Percentiles rank a stretch among this genome's conserved stretches.
These are phyloP conservation scores for Phaseolus coccineus DNA, from an alignment of 331 rosid species.

Conservation along the genomic window DNA sequence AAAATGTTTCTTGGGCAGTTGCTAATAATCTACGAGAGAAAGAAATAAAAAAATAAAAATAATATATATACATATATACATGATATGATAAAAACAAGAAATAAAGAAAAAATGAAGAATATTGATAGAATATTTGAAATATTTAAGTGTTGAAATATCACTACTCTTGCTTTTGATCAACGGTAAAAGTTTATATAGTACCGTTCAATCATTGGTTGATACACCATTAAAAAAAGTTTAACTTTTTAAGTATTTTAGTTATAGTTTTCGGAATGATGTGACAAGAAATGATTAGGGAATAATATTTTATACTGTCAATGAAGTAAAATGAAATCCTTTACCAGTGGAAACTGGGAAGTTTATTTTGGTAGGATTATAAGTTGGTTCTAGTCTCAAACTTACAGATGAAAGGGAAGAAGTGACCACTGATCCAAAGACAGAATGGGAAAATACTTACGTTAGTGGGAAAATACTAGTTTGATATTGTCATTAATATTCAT, in stretches of 20 bases:
- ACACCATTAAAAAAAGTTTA: not conserved
- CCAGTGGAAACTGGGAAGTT: not conserved
- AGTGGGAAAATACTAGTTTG: not conserved
- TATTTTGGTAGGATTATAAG: not conserved
- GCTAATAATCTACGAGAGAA: not conserved
- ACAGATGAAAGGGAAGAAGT: constrained; percentile 4
- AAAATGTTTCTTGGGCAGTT: not conserved
- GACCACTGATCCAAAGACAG: not conserved
- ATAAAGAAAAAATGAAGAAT: not conserved
- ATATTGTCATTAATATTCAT: not conserved
- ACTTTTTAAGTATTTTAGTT: not conserved
- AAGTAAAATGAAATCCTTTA: not conserved
- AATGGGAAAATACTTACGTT: not conserved
- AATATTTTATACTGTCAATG: not conserved
- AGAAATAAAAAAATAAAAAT: not conserved
- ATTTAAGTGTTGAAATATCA: not conserved
- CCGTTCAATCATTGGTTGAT: not conserved
- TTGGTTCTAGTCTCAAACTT: constrained; percentile 21
- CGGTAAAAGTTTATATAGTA: not conserved
- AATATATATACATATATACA: not conserved
- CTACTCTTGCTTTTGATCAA: not conserved
- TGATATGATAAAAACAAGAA: not conserved
- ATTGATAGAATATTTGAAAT: not conserved
- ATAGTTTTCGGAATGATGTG: constrained; percentile 5
- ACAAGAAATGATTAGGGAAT: constrained; percentile 21